Evolutionary conservation across 768 basidiomycete genomes (phyloP).

Genomic region (Porphyrellus cyaneotinctus): DNA sequence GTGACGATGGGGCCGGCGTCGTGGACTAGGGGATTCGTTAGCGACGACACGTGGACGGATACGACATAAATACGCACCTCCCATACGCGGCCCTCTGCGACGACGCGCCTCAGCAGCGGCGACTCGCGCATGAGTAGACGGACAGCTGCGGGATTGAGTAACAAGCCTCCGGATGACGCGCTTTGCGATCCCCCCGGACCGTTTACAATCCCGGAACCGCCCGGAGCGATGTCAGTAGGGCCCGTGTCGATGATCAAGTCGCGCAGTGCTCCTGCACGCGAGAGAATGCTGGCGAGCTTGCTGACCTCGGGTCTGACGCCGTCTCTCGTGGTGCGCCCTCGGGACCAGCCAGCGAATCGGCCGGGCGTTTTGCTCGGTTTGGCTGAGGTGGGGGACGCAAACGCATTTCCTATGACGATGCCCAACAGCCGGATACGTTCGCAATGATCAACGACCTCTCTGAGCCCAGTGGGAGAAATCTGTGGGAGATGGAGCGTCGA

Average conservation of each 20-base stretch:
- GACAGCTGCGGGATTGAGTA: constrained; percentile 40
- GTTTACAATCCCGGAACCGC: neutral
- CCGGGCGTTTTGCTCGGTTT: neutral
- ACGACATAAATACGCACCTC: constrained; percentile 36
- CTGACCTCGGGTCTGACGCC: constrained; percentile 11
- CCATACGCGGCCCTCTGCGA: constrained; percentile 52
- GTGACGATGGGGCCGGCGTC: constrained; percentile 6
- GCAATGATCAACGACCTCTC: constrained; percentile 20
- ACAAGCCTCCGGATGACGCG: constrained; percentile 11
- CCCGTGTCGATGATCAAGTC: constrained; percentile 20
- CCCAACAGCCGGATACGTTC: constrained; percentile 16
- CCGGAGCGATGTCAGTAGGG: neutral
- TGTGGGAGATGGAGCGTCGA: constrained; percentile 20
- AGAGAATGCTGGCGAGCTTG: constrained; percentile 11
- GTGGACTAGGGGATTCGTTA: constrained; percentile 7
- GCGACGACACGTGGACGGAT: neutral
- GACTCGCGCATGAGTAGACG: constrained; percentile 41
- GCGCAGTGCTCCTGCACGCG: constrained; percentile 11
- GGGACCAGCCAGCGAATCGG: neutral
- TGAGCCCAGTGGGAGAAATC: constrained; percentile 18
- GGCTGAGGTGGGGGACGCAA: neutral
- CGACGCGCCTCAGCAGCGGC: constrained; percentile 40
- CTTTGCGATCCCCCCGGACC: neutral
- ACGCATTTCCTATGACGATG: constrained; percentile 13
- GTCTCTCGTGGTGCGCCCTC: neutral